phyloP scores from a whole-genome alignment of 345 rosid species.

The Eucalyptus marginata region DNA sequence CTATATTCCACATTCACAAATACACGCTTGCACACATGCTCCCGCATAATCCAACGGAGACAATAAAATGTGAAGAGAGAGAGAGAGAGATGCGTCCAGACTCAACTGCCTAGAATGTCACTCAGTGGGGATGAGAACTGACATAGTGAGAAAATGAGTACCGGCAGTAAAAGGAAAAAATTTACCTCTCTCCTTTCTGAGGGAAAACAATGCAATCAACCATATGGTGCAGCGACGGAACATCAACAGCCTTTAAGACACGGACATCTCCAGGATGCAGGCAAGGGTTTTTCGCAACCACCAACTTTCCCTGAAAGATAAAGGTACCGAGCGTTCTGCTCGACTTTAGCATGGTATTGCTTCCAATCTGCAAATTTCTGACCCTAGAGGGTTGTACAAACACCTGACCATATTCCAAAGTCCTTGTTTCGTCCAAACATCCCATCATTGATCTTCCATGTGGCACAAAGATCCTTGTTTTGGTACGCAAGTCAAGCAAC shows the following conservation, averaged over 20 bases:
- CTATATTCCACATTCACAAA: no score
- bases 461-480: constrained; percentile 1
- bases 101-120: constrained; percentile 21
- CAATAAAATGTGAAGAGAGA: constrained; percentile 5
- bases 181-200: constrained; percentile 51
- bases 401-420: constrained; percentile 12
- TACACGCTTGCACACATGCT: no score
- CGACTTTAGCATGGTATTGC: neutral
- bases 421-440: constrained; percentile 14
- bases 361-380: neutral
- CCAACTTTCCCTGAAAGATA: constrained; percentile 3
- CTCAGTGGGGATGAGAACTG: constrained; percentile 1
- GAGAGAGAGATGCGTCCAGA: neutral
- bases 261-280: constrained; percentile 68
- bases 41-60: no score
- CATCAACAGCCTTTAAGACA: constrained; percentile 34
- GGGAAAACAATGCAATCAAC: constrained; percentile 71
- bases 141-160: neutral
- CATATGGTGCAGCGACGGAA: constrained; percentile 42
- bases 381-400: constrained; percentile 3
- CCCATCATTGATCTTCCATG: constrained; percentile 12
- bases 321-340: neutral
- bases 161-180: neutral
- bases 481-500: neutral
- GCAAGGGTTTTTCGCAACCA: constrained; percentile 51